Base-by-base conservation (phyloP, 2,329 filamentous ascomycete species). In the Thermochaetoides dissita region DNA sequence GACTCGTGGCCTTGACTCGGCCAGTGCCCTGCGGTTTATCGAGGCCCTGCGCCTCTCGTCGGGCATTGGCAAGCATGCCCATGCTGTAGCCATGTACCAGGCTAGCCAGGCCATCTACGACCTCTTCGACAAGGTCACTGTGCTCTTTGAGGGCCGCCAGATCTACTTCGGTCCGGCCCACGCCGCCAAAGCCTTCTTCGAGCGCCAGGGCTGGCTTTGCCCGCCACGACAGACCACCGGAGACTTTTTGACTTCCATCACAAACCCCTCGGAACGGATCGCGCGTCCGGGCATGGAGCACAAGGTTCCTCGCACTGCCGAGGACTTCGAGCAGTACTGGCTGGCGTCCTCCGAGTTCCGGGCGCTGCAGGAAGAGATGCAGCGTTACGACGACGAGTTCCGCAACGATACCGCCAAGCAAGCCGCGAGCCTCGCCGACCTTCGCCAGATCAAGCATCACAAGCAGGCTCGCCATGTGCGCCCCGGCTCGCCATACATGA, bases 111-210 rank as follows among this genome's bases (percentile, higher is more conserved):
- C 44, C 41, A 48, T 49, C 36, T 50, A 49, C 40, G 40, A 48
- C 35, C 17, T 45, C 11, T 88, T 89, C 51, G 81, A 89, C 61
- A 87, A 87, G 56, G 75, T 74, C 0, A 68, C 77, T 0, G 79
- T 89, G 0, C 63, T 88, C 0, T 86, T 88, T 53, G 79, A 87
- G 54, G 84, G 84, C 1, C 71, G 79, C 0, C 74, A 88, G 54
- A 88, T 88, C 47, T 89, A 76, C 62, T 88, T 80, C 48, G 84
- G 84, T 0, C 71, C 73, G 0, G 72, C 76, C 0, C 7, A 68
- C 7, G 35, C 30, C 7, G 79, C 78, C 1, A 75, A 68, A 48
- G 54, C 61, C 9, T 83, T 74, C 55, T 82, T 83, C 51, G 60
- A 73, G 43, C 58, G 66, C 8, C 63, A 81, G 46, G 78, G 79